Conservation (phyloP, 176 grass and related monocot species). For the Carex scoparia region DNA sequence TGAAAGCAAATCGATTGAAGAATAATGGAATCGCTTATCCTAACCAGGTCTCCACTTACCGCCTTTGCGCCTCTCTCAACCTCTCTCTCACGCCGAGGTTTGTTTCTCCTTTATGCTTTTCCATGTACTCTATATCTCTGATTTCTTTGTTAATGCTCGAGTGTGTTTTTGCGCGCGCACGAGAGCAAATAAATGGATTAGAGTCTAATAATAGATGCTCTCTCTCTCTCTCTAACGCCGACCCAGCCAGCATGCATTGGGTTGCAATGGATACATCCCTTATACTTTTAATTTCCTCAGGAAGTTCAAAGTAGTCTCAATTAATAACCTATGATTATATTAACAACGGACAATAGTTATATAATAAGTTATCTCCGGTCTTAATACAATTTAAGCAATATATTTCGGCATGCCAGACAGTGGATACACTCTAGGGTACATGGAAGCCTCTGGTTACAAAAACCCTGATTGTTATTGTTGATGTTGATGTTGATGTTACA, state of each 20-base stretch:
- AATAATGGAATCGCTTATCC: slow-evolving; percentile 4
- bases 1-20: neutral
- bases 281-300: neutral
- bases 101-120: neutral
- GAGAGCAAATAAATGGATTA: too few species aligned
- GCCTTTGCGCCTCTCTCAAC: neutral
- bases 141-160: neutral
- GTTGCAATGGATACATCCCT: neutral
- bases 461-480: neutral
- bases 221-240: neutral
- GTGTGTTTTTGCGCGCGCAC: neutral
- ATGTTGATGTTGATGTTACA: neutral
- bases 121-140: neutral
- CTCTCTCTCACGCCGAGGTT: slow-evolving; percentile 11
- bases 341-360: neutral
- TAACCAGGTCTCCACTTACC: neutral
- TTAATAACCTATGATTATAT: neutral
- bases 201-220: neutral
- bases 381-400: neutral
- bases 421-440: neutral
- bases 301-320: neutral
- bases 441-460: neutral
- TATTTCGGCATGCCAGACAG: neutral
- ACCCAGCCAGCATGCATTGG: too few species aligned
- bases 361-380: neutral